Evolutionary conservation across 2,329 filamentous ascomycete genomes (phyloP), one percentile per base, ranked within the genome.

Genomic region (Thielaviopsis populi): DNA sequence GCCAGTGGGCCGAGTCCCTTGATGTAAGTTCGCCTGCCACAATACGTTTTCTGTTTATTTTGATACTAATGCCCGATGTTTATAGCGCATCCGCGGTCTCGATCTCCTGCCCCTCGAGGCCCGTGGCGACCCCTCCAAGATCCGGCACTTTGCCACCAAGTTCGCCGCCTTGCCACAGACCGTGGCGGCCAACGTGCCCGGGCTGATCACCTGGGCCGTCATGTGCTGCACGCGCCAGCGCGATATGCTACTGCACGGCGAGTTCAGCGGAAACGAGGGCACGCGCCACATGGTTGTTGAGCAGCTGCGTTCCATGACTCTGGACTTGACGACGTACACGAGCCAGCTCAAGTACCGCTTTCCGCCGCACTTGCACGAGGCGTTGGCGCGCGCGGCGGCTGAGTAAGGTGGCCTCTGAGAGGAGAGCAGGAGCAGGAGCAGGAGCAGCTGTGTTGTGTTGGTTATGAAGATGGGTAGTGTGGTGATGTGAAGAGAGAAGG

Each of bases 171-270:
- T 95, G 48, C 83, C 90, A 3, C 84, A 89, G 68, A 83, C 91
- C 7, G 88, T 99, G 48, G 87, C 91, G 2, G 86, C 89, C 72
- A 95, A 94, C 70, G 85, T 96, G 69, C 92, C 92, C 19, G 90
- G 92, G 73, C 79, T 97, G 67, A 81, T 99, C 67, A 87, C 96
- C 77, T 97, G 94, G 94, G 90, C 90, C 60, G 89, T 99, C 68
- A 82, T 87, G 50, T 91, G 88, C 75, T 95, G 91, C 74, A 86
- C 87, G 60, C 82, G 85, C 64, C 87, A 96, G 74, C 83, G 89
- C 67, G 85, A 88, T 69, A 78, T 85, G 67, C 79, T 95, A 58
- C 80, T 81, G 64, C 81, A 79, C 65, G 85, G 86, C 33, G 82
- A 86, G 69, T 96, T 87, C 73, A 90, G 87, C 69, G 86, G 83